Evolutionary conservation across 768 basidiomycete genomes (phyloP).

Genomic region (Mycena galericulata): DNA sequence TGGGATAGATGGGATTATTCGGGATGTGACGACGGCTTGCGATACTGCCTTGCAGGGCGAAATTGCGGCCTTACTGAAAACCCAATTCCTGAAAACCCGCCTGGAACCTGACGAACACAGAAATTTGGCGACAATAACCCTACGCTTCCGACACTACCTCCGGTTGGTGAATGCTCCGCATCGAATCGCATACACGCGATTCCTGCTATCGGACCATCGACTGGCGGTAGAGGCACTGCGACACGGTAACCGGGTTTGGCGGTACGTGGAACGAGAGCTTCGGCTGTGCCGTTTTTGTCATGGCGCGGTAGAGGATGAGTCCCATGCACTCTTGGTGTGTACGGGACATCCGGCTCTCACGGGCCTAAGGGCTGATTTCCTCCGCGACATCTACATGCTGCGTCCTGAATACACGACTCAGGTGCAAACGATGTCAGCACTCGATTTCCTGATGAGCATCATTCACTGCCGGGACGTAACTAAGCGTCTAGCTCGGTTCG

Average conservation of each 20-base stretch:
- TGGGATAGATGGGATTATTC: background rate
- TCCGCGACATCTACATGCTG: background rate
- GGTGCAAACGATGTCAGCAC: background rate
- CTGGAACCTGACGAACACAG: background rate
- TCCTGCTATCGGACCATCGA: slow-evolving; percentile 8
- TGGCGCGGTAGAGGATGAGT: slow-evolving; percentile 6
- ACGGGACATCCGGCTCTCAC: background rate
- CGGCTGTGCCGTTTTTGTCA: slow-evolving; percentile 10
- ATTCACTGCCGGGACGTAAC: background rate
- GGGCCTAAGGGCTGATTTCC: background rate
- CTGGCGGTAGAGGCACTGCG: slow-evolving; percentile 8
- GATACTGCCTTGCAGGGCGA: background rate
- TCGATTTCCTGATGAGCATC: background rate
- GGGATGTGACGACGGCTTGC: background rate
- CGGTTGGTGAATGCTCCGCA: background rate
- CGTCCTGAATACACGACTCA: background rate
- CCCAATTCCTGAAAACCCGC: background rate
- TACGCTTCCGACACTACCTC: slow-evolving; percentile 3
- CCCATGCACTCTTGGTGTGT: slow-evolving; percentile 10
- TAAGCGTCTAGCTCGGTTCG: background rate
- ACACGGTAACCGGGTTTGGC: background rate
- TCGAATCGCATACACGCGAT: background rate
- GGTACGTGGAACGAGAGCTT: background rate
- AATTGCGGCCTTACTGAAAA: background rate
- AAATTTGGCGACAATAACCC: background rate